Evolutionary conservation across 1,284 basidiomycete genomes (phyloP).

Genomic region (Singerocomus rubriflavus): DNA sequence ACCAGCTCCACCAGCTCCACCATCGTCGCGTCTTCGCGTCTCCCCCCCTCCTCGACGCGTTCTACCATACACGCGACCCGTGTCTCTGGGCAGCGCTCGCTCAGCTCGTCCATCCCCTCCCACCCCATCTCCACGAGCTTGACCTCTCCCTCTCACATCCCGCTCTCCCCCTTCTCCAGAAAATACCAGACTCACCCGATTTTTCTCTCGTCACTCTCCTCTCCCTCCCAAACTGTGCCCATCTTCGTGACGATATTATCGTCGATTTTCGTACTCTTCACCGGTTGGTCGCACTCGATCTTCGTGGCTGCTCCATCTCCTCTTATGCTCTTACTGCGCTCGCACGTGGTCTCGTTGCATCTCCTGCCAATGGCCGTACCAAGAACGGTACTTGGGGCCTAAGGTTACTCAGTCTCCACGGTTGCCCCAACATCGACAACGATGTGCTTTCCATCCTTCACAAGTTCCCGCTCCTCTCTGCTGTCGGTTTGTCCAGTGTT

Average conservation of each 20-base stretch:
- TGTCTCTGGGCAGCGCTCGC: constrained; percentile 58
- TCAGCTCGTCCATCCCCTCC: constrained; percentile 56
- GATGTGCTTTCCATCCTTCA: constrained; percentile 31
- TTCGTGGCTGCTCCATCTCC: constrained; percentile 50
- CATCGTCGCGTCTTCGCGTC: constrained; percentile 34
- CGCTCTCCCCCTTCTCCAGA: constrained; percentile 55
- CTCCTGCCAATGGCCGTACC: not conserved
- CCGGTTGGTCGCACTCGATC: constrained; percentile 58
- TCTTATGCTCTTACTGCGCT: constrained; percentile 49
- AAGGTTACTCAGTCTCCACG: constrained; percentile 40
- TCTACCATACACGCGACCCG: constrained; percentile 41
- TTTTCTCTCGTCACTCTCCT: constrained; percentile 65
- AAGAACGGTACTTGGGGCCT: constrained; percentile 40
- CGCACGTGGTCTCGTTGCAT: constrained; percentile 29
- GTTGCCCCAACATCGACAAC: constrained; percentile 40
- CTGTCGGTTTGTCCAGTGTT: constrained; percentile 38
- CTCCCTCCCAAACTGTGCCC: constrained; percentile 47
- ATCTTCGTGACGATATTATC: constrained; percentile 56
- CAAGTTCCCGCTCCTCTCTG: constrained; percentile 42
- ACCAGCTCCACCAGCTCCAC: constrained; percentile 37
- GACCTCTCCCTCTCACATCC: constrained; percentile 50
- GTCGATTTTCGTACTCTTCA: constrained; percentile 47
- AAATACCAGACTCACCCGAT: constrained; percentile 46
- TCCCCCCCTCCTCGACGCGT: constrained; percentile 22
- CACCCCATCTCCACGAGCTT: constrained; percentile 42